Base-by-base conservation (phyloP, 2,329 filamentous ascomycete genomes). In the Truncatella angustata region DNA sequence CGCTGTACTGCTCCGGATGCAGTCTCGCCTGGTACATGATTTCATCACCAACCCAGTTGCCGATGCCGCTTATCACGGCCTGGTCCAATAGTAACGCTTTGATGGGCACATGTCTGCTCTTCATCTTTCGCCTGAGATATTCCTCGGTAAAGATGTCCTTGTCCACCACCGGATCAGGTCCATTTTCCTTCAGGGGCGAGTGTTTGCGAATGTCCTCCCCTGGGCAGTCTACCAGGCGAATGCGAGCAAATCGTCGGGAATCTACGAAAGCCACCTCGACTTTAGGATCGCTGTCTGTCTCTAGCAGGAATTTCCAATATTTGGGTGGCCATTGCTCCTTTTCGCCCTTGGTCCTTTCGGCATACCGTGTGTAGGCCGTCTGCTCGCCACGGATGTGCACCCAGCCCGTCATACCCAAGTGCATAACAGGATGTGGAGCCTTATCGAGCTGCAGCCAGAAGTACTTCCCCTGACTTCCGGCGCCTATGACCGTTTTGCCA, bases 11-110 rank as follows among this genome's bases (percentile, higher is more conserved):
- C 67, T 97, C 93, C 0, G 94, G 94, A 60, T 99, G 93, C 14
- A 97, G 80, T 46, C 81, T 85, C 4, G 94, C 88, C 60, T 97
- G 87, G 64, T 92, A 99, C 48, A 99, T 75, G 5, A 96, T 86
- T 68, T 99, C 94, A 65, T 99, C 94, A 1, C 87, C 91, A 50
- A 99, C 93, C 93, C 93, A 99, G 66, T 97, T 97, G 0, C 94
- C 94, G 56, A 99, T 90, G 6, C 94, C 94, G 63, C 89, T 94
- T 55, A 97, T 88, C 66, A 88, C 88, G 16, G 84, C 80, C 70
- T 99, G 94, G 65, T 97, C 90, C 3, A 97, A 78, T 11, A 99
- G 74, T 18, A 97, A 76, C 0, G 91, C 90, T 68, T 97, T 97
- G 58, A 97, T 81, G 0, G 93, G 92, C 0, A 97, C 89, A 61